Evolutionary conservation across 176 grass and related monocot species (phyloP).

Genomic region (Rhynchospora pubera): DNA sequence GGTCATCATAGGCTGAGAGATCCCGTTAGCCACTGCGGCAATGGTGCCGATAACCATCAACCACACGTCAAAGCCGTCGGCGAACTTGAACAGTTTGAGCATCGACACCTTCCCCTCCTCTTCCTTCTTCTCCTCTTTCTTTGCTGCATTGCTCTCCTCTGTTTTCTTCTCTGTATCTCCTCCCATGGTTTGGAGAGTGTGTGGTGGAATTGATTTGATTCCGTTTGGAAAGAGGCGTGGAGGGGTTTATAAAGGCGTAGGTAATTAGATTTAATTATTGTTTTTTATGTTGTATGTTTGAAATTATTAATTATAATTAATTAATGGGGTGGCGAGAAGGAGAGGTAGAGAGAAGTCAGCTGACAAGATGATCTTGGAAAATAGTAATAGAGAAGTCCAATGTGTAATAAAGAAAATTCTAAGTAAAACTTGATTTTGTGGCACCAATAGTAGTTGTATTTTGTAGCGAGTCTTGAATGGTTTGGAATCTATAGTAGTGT

Average conservation of each 20-base stretch:
- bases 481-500: neutral
- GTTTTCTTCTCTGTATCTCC: neutral
- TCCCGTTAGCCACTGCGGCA: slow-evolving; percentile 14
- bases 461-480: neutral
- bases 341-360: neutral
- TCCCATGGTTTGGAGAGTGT: neutral
- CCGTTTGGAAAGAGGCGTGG: neutral
- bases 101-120: neutral
- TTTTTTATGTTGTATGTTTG: neutral
- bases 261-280: neutral
- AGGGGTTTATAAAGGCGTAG: slow-evolving; percentile 10
- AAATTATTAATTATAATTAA: neutral
- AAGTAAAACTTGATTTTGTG: neutral
- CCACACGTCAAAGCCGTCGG: slow-evolving; percentile 15
- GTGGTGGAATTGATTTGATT: neutral
- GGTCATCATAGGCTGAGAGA: slow-evolving; percentile 37
- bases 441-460: neutral
- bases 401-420: neutral
- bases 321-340: neutral
- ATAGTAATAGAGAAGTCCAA: neutral
- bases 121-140: neutral
- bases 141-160: neutral
- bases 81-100: slow-evolving; percentile 31
- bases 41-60: slow-evolving; percentile 30
- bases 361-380: neutral